Percentiles rank a stretch among this genome's conserved stretches.
Conservation (phyloP, 2,329 filamentous ascomycete species). For the Colletotrichum acutatum region DNA sequence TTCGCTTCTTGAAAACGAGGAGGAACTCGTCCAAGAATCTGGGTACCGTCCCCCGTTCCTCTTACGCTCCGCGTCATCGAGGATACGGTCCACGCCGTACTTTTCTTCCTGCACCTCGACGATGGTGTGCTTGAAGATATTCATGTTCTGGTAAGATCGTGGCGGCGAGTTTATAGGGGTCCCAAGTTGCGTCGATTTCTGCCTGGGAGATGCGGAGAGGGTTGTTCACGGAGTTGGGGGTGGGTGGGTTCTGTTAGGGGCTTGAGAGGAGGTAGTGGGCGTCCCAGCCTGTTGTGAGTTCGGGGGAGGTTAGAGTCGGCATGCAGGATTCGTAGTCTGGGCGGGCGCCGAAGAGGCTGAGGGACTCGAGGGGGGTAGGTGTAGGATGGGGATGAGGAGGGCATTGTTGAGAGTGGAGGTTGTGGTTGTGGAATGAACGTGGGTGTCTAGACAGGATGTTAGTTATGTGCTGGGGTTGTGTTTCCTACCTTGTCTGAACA, state of each 20-base stretch:
- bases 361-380: background rate
- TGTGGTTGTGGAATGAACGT: too few relatives aligned
- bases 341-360: background rate
- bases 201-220: slow-evolving; percentile 56
- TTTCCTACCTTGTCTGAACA: background rate
- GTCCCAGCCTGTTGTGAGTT: slow-evolving; percentile 3
- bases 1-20: background rate
- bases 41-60: slow-evolving; percentile 70
- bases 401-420: too few relatives aligned
- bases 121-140: slow-evolving; percentile 88
- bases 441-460: background rate
- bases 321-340: slow-evolving; percentile 16
- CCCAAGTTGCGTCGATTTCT: slow-evolving; percentile 55
- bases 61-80: slow-evolving; percentile 79
- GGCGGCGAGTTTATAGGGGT: slow-evolving; percentile 37
- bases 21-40: background rate
- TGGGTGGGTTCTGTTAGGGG: background rate
- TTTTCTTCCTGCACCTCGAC: slow-evolving; percentile 40
- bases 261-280: background rate
- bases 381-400: too few relatives aligned
- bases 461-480: background rate
- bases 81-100: slow-evolving; percentile 57
- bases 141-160: slow-evolving; percentile 70
- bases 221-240: background rate
- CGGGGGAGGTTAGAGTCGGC: background rate